Base-by-base conservation (phyloP, 495 filamentous ascomycete species). In the Aspergillus diversus region DNA sequence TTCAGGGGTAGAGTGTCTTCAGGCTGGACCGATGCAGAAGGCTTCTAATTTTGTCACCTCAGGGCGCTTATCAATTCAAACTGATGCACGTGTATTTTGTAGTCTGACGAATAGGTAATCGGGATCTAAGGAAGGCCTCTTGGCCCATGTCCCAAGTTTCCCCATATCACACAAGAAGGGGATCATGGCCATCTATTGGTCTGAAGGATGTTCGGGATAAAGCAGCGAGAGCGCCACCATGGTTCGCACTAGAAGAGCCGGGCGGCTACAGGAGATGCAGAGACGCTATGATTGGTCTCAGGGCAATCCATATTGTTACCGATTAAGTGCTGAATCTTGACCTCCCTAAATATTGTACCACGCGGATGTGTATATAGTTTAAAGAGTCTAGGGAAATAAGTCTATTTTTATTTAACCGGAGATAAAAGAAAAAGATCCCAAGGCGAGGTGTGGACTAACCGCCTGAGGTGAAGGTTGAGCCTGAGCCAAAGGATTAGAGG, bases 41-140 rank as follows among this genome's bases (percentile, higher is more conserved):
- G 62, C 55, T 63, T 63, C 60, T 63, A 63, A 57, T 51, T 46
- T 50, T 63, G 54, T 63, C 46, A 27, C 33, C 48, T 27, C 21
- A 3, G 21, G 63, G 63, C 63, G 63, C 63, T 64, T 64, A 60
- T 17, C 16, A 42, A 59, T 59, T 55, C 42, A 33, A 47, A 51
- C 31, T 49, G 42, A 34, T 57, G 47, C 54, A 56, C 27, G n/a
- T 17, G 16, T 43, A 50, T 11, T 27, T 33, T 48, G 9, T 8
- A 27, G 33, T 5, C 9, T 57, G 17, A 34, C 60, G 31, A 63
- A 57, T 63, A 50, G 9, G 15, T 2, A 33, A 15, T 27, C 16
- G 9, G 13, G 11, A 35, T 51, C 9, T 37, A 35, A 48, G 34
- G 55, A 55, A 5, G 11, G 6, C 7, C 32, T 50, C 53, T 63